Evolutionary conservation across 1,139 yeast genomes (phyloP), one percentile per base, ranked within the genome.

Genomic region (Candida frijolesensis): DNA sequence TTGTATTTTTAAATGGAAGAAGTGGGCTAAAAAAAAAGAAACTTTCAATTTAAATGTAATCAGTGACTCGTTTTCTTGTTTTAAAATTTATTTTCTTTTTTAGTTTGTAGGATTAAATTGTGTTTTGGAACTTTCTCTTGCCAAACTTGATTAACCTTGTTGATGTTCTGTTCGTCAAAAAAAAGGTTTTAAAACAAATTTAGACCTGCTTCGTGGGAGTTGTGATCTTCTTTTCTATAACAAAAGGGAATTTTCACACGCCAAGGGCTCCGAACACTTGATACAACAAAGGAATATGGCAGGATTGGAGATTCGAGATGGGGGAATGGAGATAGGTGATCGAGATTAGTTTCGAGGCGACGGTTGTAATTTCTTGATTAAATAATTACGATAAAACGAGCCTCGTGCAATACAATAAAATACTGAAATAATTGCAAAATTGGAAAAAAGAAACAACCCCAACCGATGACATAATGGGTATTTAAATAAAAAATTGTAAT

Each of bases 91-190:
- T 30, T 30, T 30, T 30, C 34, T 30, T 30, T 30, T 30, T 14
- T 16, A 14, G 11, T 1, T 15, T 14, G 11, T 34, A 15, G 11
- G 19, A 34, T 4, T 34, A 34, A 34, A 34, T 34, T 34, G 38
- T 34, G 38, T 34, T 34, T 34, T 34, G 38, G 38, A 34, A 34
- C 38, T 34, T 34, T 34, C 19, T 34, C 38, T 34, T 34, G 38
- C 12, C 37, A 8, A 25, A 6, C 8, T 25, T 25, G 29, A 25
- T 25, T 25, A 25, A 25, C 8, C 29, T 25, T 25, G 29, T 25
- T 8, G 29, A 33, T 33, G 35, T 33, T 33, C 14, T 11, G 10
- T 15, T 35, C 39, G 39, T 35, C 39, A 33, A 11, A 14, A 33
- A 32, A 33, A 33, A 12, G 4, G 19, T 34, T 34, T 16, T 34